Percentiles rank a stretch among this genome's conserved stretches.
Conservation (phyloP, 306 rosid genomes). For the Acacia confusa region DNA sequence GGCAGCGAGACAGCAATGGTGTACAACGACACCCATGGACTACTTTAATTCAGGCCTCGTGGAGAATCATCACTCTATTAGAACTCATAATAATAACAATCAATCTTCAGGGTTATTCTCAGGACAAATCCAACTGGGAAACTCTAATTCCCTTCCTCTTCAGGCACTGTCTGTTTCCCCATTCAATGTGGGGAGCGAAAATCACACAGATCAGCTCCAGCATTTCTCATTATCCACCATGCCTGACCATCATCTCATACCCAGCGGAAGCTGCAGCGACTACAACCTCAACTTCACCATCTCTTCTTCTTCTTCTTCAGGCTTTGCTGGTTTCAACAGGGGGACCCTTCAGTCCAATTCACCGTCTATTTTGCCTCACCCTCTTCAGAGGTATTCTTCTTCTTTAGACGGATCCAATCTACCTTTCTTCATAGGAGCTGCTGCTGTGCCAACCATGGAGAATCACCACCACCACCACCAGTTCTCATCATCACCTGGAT, state of each 20-base stretch:
- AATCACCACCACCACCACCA: slow-evolving; percentile 59
- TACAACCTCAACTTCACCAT: slow-evolving; percentile 71
- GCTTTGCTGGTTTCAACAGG: slow-evolving; percentile 88
- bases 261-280: slow-evolving; percentile 50
- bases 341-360: slow-evolving; percentile 99
- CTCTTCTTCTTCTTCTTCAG: slow-evolving; percentile 82
- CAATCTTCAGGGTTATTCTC: slow-evolving; percentile 57
- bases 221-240: slow-evolving; percentile 51
- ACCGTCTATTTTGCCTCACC: slow-evolving; percentile 67
- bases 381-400: slow-evolving; percentile 75
- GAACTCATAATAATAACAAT: slow-evolving; percentile 37
- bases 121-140: slow-evolving; percentile 56
- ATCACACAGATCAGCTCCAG: slow-evolving; percentile 52
- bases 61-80: slow-evolving; percentile 51
- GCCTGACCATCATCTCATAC: slow-evolving; percentile 59
- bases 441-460: slow-evolving; percentile 60
- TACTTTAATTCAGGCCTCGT: slow-evolving; percentile 53
- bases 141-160: slow-evolving; percentile 33
- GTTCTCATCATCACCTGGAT: slow-evolving; percentile 65
- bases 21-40: slow-evolving; percentile 53
- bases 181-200: slow-evolving; percentile 46
- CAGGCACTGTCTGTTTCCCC: slow-evolving; percentile 58
- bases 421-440: slow-evolving; percentile 70
- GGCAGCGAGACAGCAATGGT: slow-evolving; percentile 46
- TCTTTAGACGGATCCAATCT: slow-evolving; percentile 65